Conservation (phyloP, 2,329 filamentous ascomycete genomes). For the Neofusicoccum sp. region DNA sequence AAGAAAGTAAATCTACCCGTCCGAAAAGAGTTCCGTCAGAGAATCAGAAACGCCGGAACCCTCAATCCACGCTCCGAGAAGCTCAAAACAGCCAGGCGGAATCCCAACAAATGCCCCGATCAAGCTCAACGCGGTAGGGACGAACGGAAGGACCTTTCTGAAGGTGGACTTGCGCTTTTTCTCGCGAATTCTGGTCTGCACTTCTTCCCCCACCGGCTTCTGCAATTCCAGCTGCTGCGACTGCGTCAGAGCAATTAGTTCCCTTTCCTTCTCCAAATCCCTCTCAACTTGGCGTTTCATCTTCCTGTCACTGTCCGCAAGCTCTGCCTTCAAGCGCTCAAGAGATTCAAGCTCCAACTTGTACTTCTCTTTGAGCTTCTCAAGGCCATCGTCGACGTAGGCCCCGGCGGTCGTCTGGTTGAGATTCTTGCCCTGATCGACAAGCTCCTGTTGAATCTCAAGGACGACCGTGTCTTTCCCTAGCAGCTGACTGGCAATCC, state of each 20-base stretch:
- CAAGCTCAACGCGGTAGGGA: no score
- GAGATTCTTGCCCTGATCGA: not conserved
- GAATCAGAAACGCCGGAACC: no score
- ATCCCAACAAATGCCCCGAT: no score
- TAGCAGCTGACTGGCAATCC: conserved; percentile 12
- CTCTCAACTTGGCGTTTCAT: conserved; percentile 17
- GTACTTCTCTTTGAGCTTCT: conserved; percentile 3
- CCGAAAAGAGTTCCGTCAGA: no score
- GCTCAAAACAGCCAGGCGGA: no score
- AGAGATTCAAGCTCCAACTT: conserved; percentile 9
- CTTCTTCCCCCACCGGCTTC: conserved; percentile 17
- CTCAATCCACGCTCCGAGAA: no score
- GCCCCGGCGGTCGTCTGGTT: not conserved
- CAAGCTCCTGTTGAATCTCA: not conserved
- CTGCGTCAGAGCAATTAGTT: not conserved
- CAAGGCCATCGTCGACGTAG: conserved; percentile 8
- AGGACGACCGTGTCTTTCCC: conserved; percentile 3
- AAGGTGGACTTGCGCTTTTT: no score
- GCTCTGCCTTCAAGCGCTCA: conserved; percentile 13
- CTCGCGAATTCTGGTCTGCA: no score
- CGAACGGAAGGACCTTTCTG: no score
- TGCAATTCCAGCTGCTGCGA: conserved; percentile 18
- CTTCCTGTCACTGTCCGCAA: conserved; percentile 9
- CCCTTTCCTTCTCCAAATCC: conserved; percentile 19
- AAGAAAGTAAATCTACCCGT: no score